Evolutionary conservation across 2,329 filamentous ascomycete genomes (phyloP), one percentile per base, ranked within the genome.

Genomic region (Pyrenophora tritici-repentis): DNA sequence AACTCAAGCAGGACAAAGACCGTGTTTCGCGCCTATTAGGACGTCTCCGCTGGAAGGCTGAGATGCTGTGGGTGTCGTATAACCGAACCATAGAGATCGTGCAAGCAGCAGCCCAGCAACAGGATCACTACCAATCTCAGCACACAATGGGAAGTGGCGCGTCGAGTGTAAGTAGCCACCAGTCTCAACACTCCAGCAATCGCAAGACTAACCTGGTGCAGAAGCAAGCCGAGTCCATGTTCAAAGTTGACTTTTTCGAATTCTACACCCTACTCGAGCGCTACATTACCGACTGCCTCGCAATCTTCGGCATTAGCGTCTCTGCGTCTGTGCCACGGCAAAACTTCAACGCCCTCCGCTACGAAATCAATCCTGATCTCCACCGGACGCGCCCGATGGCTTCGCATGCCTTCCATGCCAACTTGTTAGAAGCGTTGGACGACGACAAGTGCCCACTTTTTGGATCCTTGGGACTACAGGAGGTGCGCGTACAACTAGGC

Each of bases 231-330:
- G 68, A 73, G 39, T 62, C 68, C 13, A 89, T 89, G 79, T 90
- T 90, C 76, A 90, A 90, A 69, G 79, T 90, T 6, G 88, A 90
- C 65, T 91, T 90, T 56, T 86, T 88, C 72, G 88, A 91, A 65
- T 90, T 87, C 70, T 90, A 90, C 74, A 83, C 84, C 43, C 79
- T 89, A 31, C 81, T 90, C 6, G 88, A 91, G 73, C 83, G 88
- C 24, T 86, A 86, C 0, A 77, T 90, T 6, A 85, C 89, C 1
- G 82, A 86, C 39, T 75, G 89, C 1, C 79, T 89, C n/a, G 79
- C 79, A 0, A 81, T 89, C 0, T 87, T 86, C 51, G 84, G 82
- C 6, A 78, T 89, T 4, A 66, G 69, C 0, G 76, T 90, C 1
- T 68, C 71, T 5, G 58, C 50, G 1, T 51, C 48, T 0, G 47